These are phyloP conservation scores for Maudiozyma turicensis DNA, from an alignment of 805 yeast species.

Conservation along the genomic window DNA sequence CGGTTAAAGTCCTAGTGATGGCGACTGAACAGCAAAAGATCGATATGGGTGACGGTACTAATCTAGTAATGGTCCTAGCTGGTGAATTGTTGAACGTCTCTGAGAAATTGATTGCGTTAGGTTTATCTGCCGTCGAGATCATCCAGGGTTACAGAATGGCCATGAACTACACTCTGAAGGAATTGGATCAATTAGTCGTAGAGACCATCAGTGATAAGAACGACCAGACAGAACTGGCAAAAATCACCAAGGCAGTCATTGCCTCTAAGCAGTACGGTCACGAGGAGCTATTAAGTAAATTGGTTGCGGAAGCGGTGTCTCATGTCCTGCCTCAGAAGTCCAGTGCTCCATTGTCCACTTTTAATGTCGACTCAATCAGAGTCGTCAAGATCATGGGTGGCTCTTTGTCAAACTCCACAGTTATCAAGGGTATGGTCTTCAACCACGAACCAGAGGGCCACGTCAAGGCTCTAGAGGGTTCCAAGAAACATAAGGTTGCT, in stretches of 20 bases:
- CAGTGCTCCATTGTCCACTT: slow-evolving; percentile 27
- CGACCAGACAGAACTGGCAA: slow-evolving; percentile 46
- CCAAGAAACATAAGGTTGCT: slow-evolving; percentile 68
- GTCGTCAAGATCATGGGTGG: slow-evolving; percentile 97
- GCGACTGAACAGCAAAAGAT: slow-evolving; percentile 94
- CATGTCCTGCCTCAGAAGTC: slow-evolving; percentile 49
- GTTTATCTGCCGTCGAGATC: slow-evolving; percentile 84
- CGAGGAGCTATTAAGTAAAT: slow-evolving; percentile 64
- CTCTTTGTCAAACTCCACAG: slow-evolving; percentile 60
- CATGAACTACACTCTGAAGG: slow-evolving; percentile 58
- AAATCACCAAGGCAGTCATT: slow-evolving; percentile 77
- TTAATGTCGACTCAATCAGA: slow-evolving; percentile 89
- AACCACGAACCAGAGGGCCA: slow-evolving; percentile 96
- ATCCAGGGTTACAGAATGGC: slow-evolving; percentile 89
- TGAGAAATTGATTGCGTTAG: slow-evolving; percentile 74
- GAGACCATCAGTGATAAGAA: slow-evolving; percentile 41
- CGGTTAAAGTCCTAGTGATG: slow-evolving; percentile 91
- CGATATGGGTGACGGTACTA: slow-evolving; percentile 96
- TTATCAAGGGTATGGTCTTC: slow-evolving; percentile 95
- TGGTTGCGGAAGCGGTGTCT: slow-evolving; percentile 79
- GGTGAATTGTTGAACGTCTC: slow-evolving; percentile 85
- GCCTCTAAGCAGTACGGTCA: slow-evolving; percentile 89
- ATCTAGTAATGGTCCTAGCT: slow-evolving; percentile 81
- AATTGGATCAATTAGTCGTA: slow-evolving; percentile 56
- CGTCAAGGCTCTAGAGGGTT: slow-evolving; percentile 47